A percentile compares a stretch with the other conserved stretches of the same genome.
Conservation (phyloP, 2,329 filamentous ascomycete genomes). For the Cladosporium sp. region DNA sequence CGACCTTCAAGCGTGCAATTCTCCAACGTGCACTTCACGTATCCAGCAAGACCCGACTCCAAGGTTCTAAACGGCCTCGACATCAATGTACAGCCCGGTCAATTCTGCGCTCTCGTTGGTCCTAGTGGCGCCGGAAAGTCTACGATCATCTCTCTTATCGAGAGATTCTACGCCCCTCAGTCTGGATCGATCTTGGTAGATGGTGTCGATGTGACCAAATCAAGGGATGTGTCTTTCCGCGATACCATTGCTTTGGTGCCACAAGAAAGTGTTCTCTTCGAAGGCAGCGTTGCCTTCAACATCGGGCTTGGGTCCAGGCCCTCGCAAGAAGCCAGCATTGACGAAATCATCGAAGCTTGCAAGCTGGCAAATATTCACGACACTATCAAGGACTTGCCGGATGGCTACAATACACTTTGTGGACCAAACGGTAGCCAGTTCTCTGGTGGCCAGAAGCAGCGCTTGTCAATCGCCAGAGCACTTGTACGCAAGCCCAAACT, state of each 20-base stretch:
- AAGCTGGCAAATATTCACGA: slow-evolving; percentile 92
- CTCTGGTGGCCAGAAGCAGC: slow-evolving; percentile 93
- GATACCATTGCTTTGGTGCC: slow-evolving; percentile 90
- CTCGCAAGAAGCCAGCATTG: slow-evolving; percentile 61
- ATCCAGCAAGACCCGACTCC: slow-evolving; percentile 40
- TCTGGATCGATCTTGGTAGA: slow-evolving; percentile 75
- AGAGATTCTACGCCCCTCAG: slow-evolving; percentile 94
- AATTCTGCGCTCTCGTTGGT: slow-evolving; percentile 84
- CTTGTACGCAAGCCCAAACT: slow-evolving; percentile 90
- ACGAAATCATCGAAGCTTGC: slow-evolving; percentile 74
- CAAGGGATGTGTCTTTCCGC: slow-evolving; percentile 88
- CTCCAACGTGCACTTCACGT: slow-evolving; percentile 39
- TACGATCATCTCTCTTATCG: slow-evolving; percentile 84
- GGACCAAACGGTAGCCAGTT: slow-evolving; percentile 90
- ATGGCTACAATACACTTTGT: slow-evolving; percentile 92
- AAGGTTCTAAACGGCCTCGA: slow-evolving; percentile 37
- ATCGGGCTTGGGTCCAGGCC: slow-evolving; percentile 78
- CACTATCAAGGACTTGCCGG: slow-evolving; percentile 75
- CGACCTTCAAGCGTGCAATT: slow-evolving; percentile 21
- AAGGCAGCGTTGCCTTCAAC: slow-evolving; percentile 82
- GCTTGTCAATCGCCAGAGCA: slow-evolving; percentile 88
- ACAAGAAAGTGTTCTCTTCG: slow-evolving; percentile 89
- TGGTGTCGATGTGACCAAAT: slow-evolving; percentile 70
- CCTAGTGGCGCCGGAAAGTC: slow-evolving; percentile 94
- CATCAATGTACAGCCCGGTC: slow-evolving; percentile 47